Evolutionary conservation across 2,329 filamentous ascomycete species (phyloP).

Genomic region (Ploettnerulaceae sp.): DNA sequence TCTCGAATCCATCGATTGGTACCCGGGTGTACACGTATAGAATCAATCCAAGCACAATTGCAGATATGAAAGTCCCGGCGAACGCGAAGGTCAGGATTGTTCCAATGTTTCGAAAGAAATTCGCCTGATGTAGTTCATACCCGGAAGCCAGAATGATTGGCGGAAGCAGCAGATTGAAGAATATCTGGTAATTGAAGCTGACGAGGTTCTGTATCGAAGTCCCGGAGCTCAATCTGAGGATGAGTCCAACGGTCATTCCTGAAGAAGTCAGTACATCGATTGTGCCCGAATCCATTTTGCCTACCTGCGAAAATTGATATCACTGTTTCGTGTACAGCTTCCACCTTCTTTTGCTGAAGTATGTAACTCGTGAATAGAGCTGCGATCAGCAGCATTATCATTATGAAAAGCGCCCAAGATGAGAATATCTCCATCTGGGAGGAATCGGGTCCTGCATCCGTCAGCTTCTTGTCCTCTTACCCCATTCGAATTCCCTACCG

Average conservation of each 20-base stretch:
- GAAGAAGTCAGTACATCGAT: slow-evolving; percentile 6
- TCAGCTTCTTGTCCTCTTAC: slow-evolving; percentile 24
- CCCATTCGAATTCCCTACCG: slow-evolving; percentile 21
- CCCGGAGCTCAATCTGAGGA: slow-evolving; percentile 75
- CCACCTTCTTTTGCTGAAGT: slow-evolving; percentile 92
- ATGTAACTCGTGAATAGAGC: slow-evolving; percentile 97
- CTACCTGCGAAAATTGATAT: slow-evolving; percentile 93
- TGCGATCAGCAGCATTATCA: slow-evolving; percentile 87
- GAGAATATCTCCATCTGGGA: slow-evolving; percentile 91
- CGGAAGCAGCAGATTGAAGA: slow-evolving; percentile 97
- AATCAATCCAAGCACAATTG: slow-evolving; percentile 85
- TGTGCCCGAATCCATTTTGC: neutral
- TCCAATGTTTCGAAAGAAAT: slow-evolving; percentile 98
- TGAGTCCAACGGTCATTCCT: slow-evolving; percentile 94
- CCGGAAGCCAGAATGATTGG: slow-evolving; percentile 96
- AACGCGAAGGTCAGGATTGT: slow-evolving; percentile 98
- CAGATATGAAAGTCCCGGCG: slow-evolving; percentile 93
- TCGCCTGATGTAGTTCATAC: slow-evolving; percentile 95
- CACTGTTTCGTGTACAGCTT: slow-evolving; percentile 96
- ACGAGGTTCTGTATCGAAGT: slow-evolving; percentile 85
- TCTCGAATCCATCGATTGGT: slow-evolving; percentile 76
- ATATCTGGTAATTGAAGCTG: slow-evolving; percentile 98
- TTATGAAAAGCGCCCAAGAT: slow-evolving; percentile 96
- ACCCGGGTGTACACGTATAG: slow-evolving; percentile 86
- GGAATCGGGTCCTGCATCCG: slow-evolving; percentile 60